phyloP scores from a whole-genome alignment of 2,329 filamentous ascomycete species.

The Trichophyton verrucosum region DNA sequence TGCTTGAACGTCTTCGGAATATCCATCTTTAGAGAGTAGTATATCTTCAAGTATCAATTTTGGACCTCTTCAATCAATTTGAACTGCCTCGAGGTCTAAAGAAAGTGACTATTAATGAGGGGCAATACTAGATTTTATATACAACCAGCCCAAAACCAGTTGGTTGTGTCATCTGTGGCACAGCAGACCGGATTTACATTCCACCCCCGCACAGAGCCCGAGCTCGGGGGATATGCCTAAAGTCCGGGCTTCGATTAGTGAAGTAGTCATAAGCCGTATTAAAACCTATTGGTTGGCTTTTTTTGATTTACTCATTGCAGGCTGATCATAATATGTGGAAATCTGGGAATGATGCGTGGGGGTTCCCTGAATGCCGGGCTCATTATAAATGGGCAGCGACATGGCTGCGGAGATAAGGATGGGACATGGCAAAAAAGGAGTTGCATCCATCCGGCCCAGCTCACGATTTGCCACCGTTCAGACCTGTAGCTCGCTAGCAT shows the following conservation, averaged over 20 bases:
- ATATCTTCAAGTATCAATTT: background rate
- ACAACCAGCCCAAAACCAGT: background rate
- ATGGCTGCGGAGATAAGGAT: background rate
- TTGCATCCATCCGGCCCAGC: background rate
- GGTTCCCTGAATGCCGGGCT: background rate
- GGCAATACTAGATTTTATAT: background rate
- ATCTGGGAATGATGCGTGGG: too few species aligned
- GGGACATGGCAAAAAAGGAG: background rate
- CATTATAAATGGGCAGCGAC: background rate
- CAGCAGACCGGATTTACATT: background rate
- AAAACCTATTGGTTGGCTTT: background rate
- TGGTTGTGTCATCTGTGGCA: background rate
- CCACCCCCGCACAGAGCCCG: background rate
- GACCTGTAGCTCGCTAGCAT: background rate
- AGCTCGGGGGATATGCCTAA: background rate
- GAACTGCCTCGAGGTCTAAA: background rate
- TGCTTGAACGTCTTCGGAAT: conserved; percentile 57
- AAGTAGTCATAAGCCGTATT: background rate
- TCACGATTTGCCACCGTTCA: background rate
- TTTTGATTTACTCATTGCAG: background rate
- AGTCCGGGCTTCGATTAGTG: background rate
- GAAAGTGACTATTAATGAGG: background rate
- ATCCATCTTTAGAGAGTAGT: background rate
- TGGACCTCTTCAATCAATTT: background rate
- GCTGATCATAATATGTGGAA: background rate